Percentiles rank a stretch among this genome's conserved stretches.
These are phyloP conservation scores for Penstemon newberryi DNA, from an alignment of 257 asterid species.

Conservation along the genomic window DNA sequence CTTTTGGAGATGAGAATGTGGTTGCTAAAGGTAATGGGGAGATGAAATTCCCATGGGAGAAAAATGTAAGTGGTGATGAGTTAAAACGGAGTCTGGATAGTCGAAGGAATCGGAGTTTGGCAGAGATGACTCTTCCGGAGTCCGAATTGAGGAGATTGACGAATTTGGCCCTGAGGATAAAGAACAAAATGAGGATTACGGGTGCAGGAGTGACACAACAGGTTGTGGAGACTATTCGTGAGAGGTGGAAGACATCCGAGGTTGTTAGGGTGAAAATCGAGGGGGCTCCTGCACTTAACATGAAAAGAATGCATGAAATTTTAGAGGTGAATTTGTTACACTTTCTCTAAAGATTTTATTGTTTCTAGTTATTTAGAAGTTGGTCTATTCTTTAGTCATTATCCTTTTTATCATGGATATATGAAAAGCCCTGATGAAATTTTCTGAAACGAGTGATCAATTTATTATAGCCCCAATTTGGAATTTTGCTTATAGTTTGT, in stretches of 20 bases:
- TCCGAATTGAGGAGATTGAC: conserved; percentile 73
- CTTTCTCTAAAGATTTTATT: not conserved
- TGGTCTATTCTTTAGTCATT: conserved; percentile 9
- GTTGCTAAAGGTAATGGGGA: conserved; percentile 40
- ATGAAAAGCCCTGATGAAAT: not conserved
- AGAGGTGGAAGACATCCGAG: conserved; percentile 82
- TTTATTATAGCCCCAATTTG: conserved; percentile 1
- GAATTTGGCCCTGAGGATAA: conserved; percentile 62
- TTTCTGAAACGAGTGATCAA: conserved; percentile 2
- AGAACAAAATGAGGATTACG: conserved; percentile 64
- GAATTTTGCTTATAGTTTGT: not conserved
- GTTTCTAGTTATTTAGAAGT: conserved; percentile 14
- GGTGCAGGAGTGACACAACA: conserved; percentile 84
- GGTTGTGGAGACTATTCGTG: conserved; percentile 75
- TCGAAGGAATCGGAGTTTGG: conserved; percentile 61
- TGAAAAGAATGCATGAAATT: conserved; percentile 84
- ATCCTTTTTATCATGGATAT: conserved; percentile 5
- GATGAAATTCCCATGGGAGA: conserved; percentile 88
- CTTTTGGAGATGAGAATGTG: conserved; percentile 56
- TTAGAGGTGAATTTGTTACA: conserved; percentile 61
- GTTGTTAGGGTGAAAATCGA: conserved; percentile 84
- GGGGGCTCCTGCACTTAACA: conserved; percentile 91
- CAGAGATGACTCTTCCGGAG: conserved; percentile 81
- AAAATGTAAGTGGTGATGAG: conserved; percentile 35
- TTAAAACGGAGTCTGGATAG: conserved; percentile 49